A percentile compares a stretch with the other conserved stretches of the same genome.
phyloP scores from a whole-genome alignment of 2,329 filamentous ascomycete species.

The Fusarium robinianum region DNA sequence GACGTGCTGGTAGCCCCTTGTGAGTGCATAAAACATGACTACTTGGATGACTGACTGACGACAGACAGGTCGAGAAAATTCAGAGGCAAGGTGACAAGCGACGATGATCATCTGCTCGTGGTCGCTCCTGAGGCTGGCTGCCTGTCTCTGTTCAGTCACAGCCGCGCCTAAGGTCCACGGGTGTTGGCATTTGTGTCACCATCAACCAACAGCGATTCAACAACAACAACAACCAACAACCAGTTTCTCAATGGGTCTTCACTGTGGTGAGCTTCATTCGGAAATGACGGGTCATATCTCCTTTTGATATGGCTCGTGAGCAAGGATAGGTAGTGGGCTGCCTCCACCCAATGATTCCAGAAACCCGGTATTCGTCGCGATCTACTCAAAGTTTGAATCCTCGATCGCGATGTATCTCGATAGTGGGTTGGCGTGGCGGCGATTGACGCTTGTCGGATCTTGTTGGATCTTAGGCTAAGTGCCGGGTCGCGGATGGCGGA shows the following conservation, averaged over 20 bases:
- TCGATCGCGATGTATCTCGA: conserved; percentile 34
- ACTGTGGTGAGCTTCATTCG: too few species aligned
- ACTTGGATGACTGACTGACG: too few species aligned
- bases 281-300: too few species aligned
- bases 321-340: conserved; percentile 5
- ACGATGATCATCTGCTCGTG: neutral
- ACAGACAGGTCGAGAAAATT: too few species aligned
- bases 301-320: neutral
- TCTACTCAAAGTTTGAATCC: conserved; percentile 25
- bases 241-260: too few species aligned
- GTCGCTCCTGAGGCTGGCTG: neutral
- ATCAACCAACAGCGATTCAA: neutral
- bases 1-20: too few species aligned
- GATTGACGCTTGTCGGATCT: conserved; percentile 19
- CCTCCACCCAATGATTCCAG: conserved; percentile 18
- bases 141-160: neutral
- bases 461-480: too few species aligned
- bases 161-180: neutral
- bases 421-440: conserved; percentile 32
- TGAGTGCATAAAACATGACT: too few species aligned
- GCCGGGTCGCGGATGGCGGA: conserved; percentile 21
- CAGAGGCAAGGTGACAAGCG: neutral
- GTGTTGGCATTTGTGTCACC: neutral
- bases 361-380: conserved; percentile 22
- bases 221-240: neutral